Percentiles rank a stretch among this genome's conserved stretches.
Evolutionary conservation across 805 yeast genomes (phyloP).

Genomic region (Dipodascus albidus): DNA sequence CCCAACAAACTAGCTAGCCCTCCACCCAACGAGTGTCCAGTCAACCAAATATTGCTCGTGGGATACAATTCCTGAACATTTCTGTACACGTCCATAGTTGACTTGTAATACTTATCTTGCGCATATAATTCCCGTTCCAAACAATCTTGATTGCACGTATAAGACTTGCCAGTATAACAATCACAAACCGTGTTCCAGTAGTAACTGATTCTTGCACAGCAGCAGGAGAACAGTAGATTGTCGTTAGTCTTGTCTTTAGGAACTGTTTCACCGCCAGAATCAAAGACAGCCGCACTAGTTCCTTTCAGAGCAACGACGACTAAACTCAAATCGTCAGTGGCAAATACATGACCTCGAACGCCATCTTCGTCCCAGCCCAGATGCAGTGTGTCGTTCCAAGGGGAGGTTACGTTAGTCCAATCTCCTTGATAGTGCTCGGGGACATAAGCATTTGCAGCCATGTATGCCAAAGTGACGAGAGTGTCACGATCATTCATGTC

Average conservation of each 20-base stretch:
- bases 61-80: slow-evolving; percentile 63
- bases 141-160: slow-evolving; percentile 83
- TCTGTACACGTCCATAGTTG: slow-evolving; percentile 63
- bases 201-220: slow-evolving; percentile 88
- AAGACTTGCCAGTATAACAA: slow-evolving; percentile 65
- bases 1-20: slow-evolving; percentile 72
- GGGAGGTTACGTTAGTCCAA: slow-evolving; percentile 69
- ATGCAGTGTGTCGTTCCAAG: slow-evolving; percentile 45
- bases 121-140: slow-evolving; percentile 63
- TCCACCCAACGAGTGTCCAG: slow-evolving; percentile 95
- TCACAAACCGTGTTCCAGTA: slow-evolving; percentile 94
- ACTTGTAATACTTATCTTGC: slow-evolving; percentile 73
- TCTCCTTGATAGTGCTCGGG: slow-evolving; percentile 64
- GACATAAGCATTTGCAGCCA: slow-evolving; percentile 89
- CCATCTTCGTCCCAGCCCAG: slow-evolving; percentile 88
- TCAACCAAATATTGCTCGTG: slow-evolving; percentile 66
- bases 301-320: slow-evolving; percentile 84
- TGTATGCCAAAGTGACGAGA: slow-evolving; percentile 60
- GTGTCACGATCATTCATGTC: slow-evolving; percentile 67
- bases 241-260: slow-evolving; percentile 77
- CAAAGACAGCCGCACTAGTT: slow-evolving; percentile 69
- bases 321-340: slow-evolving; percentile 38
- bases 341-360: slow-evolving; percentile 83
- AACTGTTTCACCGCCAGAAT: slow-evolving; percentile 52
- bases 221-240: slow-evolving; percentile 82